phyloP scores from a whole-genome alignment of 495 filamentous ascomycete species.

The Amniculicola lignicola region DNA sequence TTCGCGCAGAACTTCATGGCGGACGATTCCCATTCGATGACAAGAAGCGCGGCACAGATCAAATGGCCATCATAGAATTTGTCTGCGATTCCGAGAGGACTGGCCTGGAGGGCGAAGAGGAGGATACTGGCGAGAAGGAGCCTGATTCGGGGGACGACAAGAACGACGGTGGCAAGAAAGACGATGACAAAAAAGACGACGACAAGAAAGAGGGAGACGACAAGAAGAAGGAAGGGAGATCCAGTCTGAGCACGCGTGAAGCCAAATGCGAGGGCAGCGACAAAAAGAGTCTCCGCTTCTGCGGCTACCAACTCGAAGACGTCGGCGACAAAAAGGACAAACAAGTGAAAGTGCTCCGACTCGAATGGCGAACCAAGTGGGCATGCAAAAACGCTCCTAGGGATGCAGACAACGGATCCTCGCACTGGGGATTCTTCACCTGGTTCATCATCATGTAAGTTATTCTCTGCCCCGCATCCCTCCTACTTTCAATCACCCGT shows the following conservation, averaged over 20 bases:
- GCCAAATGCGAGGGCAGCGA: constrained; percentile 40
- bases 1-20: constrained; percentile 68
- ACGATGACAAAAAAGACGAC: constrained; percentile 39
- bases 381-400: constrained; percentile 77
- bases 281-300: constrained; percentile 65
- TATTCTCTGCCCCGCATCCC: not conserved
- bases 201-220: constrained; percentile 30
- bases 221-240: constrained; percentile 29
- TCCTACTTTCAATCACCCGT: too few species aligned
- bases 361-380: constrained; percentile 83
- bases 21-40: constrained; percentile 54
- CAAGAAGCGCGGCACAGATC: constrained; percentile 49
- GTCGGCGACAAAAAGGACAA: constrained; percentile 37
- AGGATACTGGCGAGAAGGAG: constrained; percentile 28
- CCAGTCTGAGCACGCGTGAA: constrained; percentile 33
- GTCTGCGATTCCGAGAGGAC: constrained; percentile 66
- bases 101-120: constrained; percentile 61
- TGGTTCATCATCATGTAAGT: constrained; percentile 95
- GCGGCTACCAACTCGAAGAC: constrained; percentile 58
- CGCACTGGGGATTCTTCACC: constrained; percentile 90
- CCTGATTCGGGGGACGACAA: constrained; percentile 34
- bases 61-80: constrained; percentile 78
- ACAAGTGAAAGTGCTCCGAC: constrained; percentile 55
- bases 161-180: constrained; percentile 38
- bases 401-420: constrained; percentile 37